Base-by-base conservation (phyloP, 768 basidiomycete species). In the Lactarius pseudohatsudake region DNA sequence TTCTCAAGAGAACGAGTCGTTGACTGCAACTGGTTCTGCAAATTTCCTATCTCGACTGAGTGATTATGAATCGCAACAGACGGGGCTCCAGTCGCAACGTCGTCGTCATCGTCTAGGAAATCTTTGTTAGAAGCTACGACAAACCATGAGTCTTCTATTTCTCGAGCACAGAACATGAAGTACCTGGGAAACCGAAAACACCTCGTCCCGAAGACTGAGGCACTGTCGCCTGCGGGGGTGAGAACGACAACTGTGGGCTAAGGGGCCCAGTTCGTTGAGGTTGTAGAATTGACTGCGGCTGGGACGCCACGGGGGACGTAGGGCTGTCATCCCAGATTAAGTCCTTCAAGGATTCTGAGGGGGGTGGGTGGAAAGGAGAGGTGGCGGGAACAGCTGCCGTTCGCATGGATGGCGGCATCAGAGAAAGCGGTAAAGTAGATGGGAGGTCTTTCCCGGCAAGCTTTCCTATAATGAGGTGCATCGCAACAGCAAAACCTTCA, bases 401-500 rank as follows among this genome's bases (percentile, higher is more conserved):
- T 32, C 95, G 89, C 80, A 91, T 81, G 1, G 90, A 86, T 2
- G 95, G 96, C 8, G 97, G 97, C 7, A 97, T 75, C 56, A 98
- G 80, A 40, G 86, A 83, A 43, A 76, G 77, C 4, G 94, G 93
- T 34, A 99, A 79, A n/a, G 77, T 74, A 0, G 80, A 72, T 0
- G 94, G 93, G 55, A 97, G 77, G 2, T 91, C 88, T 68, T 85
- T 86, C 20, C 96, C 95, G 8, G 85, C 81, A 10, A 97, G 78
- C 76, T 89, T 94, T 73, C 84, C 84, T 76, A 92, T 91, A 72
- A 99, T 98, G 41, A 99, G 83, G 77, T 96, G 86, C 86, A 96
- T 86, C 4, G 95, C 97, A 55, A 98, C 89, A 9, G 97, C 96
- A 76, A 99, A 98, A 16, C 94, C 93, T 58, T 98, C 96, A 61